Evolutionary conservation across 2,329 filamentous ascomycete genomes (phyloP).

Genomic region (Talaromyces piceae): DNA sequence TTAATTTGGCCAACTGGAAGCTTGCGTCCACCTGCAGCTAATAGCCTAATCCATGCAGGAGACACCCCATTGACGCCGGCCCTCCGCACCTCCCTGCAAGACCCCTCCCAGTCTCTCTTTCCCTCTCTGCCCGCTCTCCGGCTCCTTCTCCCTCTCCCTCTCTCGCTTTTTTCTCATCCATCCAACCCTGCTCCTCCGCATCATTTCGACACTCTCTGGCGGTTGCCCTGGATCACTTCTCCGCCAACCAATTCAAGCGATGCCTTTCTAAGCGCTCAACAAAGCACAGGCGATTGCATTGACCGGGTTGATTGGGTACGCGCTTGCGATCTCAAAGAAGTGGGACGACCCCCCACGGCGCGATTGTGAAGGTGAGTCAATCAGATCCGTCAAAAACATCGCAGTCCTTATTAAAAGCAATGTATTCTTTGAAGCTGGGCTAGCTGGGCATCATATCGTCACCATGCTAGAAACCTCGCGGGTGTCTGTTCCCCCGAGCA

Average conservation of each 20-base stretch:
- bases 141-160: not conserved
- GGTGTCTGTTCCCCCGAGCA: not conserved
- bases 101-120: not conserved
- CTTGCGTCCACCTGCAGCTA: conserved; percentile 5
- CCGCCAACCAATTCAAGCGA: not conserved
- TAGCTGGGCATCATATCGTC: not conserved
- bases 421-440: not conserved
- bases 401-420: not conserved
- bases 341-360: not conserved
- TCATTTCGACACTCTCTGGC: not conserved
- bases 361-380: not conserved
- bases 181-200: too few species aligned
- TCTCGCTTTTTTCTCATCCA: not conserved
- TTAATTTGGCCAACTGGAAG: too few species aligned
- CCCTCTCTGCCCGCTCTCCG: not conserved
- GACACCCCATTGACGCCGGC: too few species aligned
- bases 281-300: not conserved
- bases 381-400: not conserved
- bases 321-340: not conserved
- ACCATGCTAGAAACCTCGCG: not conserved
- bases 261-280: not conserved
- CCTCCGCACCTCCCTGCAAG: not conserved
- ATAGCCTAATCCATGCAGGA: too few species aligned
- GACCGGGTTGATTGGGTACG: not conserved
- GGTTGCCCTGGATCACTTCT: not conserved